Base-by-base conservation (phyloP, 2,329 filamentous ascomycete genomes). In the Hawksworthiomyces lignivorus region DNA sequence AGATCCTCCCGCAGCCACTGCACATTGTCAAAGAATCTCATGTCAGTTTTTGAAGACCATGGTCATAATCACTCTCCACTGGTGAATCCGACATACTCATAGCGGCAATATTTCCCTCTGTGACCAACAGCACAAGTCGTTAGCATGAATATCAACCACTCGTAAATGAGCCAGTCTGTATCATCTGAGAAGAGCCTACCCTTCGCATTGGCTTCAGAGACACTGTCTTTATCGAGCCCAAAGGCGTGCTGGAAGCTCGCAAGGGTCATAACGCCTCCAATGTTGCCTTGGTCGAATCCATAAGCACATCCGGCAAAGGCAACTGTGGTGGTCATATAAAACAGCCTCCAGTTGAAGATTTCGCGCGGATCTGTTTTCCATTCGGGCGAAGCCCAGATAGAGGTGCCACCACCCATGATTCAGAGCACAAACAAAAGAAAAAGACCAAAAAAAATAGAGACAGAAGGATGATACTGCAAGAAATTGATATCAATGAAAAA, bases 271-370 rank as follows among this genome's bases (percentile, higher is more conserved):
- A 62, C 57, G 4, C 62, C 62, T 1, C 61, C 61, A 26, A 65
- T 65, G 31, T 63, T 63, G 15, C 61, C 61, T 30, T 59, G 57
- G 35, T 65, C 62, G 28, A 64, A 63, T 15, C 61, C 62, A 48
- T 64, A 64, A 5, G 59, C 55, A 29, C 59, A 63, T 7, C 62
- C 62, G 4, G 59, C 62, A 48, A 61, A 59, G 7, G 59, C 56
- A 17, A 62, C 57, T 1, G 59, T 56, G 12, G 57, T 45, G 3
- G 57, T 54, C 4, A 63, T 50, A 20, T 57, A 57, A 5, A 58
- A 52, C 9, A 64, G 54, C 15, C 49, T 54, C 14, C 52, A 45
- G 43, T 64, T 64, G 51, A 62, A 65, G 34, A 65, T 63, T 29
- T 60, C 55, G 22, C 44, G 53, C 3, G 60, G 62, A 32, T 64